Percentiles rank a stretch among this genome's conserved stretches.
These are phyloP conservation scores for Fusarium udum DNA, from an alignment of 2,329 filamentous ascomycete genomes.

Conservation along the genomic window DNA sequence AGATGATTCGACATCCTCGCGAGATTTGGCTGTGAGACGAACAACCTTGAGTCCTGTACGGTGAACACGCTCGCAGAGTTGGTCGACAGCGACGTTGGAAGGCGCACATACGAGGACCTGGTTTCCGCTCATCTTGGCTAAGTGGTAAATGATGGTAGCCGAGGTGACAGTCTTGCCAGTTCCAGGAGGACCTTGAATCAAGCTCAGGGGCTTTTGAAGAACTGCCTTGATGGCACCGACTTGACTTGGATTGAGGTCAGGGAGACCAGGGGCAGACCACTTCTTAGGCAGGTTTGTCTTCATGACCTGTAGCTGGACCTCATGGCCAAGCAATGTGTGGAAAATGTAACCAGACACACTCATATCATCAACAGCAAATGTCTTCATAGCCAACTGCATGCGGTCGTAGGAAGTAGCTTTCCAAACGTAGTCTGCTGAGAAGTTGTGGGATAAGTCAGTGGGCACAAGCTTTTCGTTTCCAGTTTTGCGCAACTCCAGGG, in stretches of 20 bases:
- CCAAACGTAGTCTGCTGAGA: conserved; percentile 99
- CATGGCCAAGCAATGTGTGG: conserved; percentile 93
- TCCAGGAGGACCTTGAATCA: conserved; percentile 96
- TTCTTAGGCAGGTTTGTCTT: conserved; percentile 96
- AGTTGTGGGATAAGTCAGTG: conserved; percentile 96
- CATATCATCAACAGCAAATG: conserved; percentile 96
- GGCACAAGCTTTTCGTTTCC: conserved; percentile 96
- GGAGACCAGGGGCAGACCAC: conserved; percentile 92
- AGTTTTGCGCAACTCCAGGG: conserved; percentile 90
- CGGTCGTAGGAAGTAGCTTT: conserved; percentile 99
- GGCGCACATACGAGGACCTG: conserved; percentile 97
- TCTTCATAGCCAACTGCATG: conserved; percentile 99
- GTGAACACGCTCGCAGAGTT: conserved; percentile 97
- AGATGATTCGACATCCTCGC: conserved; percentile 98
- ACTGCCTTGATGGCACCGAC: conserved; percentile 97
- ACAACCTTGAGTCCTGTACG: conserved; percentile 95
- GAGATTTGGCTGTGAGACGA: conserved; percentile 96
- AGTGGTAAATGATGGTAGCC: conserved; percentile 97
- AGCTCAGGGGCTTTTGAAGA: conserved; percentile 88
- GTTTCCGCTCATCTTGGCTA: conserved; percentile 93
- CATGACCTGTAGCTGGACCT: conserved; percentile 93
- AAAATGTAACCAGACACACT: conserved; percentile 99
- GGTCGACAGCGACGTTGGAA: conserved; percentile 97
- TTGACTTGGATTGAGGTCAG: conserved; percentile 94
- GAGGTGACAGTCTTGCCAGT: conserved; percentile 99